phyloP scores from a whole-genome alignment of 2,329 filamentous ascomycete genomes.

The Fusarium nygamai region DNA sequence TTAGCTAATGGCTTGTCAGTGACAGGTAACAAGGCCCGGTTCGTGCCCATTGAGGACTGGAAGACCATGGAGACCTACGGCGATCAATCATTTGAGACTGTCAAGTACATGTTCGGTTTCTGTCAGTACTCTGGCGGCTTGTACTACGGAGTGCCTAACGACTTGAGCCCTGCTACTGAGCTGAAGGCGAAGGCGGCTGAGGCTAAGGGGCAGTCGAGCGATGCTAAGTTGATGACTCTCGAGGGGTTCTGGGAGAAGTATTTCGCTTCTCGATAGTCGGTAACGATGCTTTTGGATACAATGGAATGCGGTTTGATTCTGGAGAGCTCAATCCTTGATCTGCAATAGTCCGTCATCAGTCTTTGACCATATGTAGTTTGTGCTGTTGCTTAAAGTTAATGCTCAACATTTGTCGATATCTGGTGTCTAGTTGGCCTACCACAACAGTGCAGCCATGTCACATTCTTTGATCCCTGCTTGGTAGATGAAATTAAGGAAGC shows the following conservation, averaged over 20 bases:
- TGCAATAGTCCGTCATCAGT: background rate
- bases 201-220: constrained; percentile 39
- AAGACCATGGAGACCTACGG: constrained; percentile 47
- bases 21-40: constrained; percentile 47
- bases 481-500: background rate
- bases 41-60: constrained; percentile 46
- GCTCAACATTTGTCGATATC: background rate
- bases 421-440: background rate
- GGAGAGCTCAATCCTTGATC: background rate
- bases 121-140: constrained; percentile 47
- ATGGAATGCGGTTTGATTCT: background rate
- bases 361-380: background rate
- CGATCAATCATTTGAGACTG: constrained; percentile 46
- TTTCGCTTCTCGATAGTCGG: constrained; percentile 24
- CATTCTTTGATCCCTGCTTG: background rate
- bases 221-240: constrained; percentile 37
- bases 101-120: constrained; percentile 51
- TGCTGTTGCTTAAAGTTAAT: background rate
- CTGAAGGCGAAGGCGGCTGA: constrained; percentile 45
- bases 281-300: too few species aligned
- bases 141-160: constrained; percentile 46
- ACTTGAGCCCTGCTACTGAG: constrained; percentile 36
- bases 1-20: constrained; percentile 33
- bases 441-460: too few species aligned
- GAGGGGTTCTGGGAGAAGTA: constrained; percentile 41